phyloP scores from a whole-genome alignment of 2,329 filamentous ascomycete species.

The Xenoacremonium recifei region DNA sequence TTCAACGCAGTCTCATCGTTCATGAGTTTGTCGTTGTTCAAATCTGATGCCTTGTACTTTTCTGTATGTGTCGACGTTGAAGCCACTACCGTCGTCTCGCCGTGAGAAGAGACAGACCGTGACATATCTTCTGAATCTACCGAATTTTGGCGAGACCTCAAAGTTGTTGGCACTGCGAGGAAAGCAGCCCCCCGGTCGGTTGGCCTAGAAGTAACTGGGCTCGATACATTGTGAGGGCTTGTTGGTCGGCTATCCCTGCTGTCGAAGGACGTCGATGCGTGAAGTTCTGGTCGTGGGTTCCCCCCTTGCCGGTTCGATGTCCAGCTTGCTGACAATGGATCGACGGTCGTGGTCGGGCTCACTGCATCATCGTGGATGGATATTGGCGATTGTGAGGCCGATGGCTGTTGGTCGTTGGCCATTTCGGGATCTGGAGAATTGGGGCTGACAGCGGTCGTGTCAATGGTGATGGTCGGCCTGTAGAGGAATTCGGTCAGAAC shows the following conservation, averaged over 20 bases:
- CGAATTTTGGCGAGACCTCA: constrained; percentile 64
- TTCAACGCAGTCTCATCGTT: constrained; percentile 67
- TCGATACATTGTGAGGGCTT: constrained; percentile 72
- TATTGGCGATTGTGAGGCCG: constrained; percentile 30
- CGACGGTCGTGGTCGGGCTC: constrained; percentile 38
- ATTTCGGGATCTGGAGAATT: constrained; percentile 27
- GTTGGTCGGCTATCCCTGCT: constrained; percentile 65
- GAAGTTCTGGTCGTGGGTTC: constrained; percentile 40
- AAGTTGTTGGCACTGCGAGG: constrained; percentile 62
- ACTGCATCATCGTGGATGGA: constrained; percentile 38
- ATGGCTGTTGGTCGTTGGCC: constrained; percentile 18
- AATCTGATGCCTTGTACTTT: constrained; percentile 34
- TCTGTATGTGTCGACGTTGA: constrained; percentile 44
- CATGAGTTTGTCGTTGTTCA: constrained; percentile 55
- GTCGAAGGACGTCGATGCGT: constrained; percentile 61
- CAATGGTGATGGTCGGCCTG: constrained; percentile 56
- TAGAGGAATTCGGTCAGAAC: constrained; percentile 13
- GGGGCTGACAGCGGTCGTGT: constrained; percentile 43
- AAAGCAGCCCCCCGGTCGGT: constrained; percentile 53
- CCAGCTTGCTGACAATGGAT: constrained; percentile 27
- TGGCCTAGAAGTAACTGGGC: constrained; percentile 46
- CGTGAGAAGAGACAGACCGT: constrained; percentile 58
- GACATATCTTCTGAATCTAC: constrained; percentile 65
- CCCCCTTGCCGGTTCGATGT: constrained; percentile 21
- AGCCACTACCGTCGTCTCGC: constrained; percentile 58